Base-by-base conservation (phyloP, 352 stramenopile species). In the Phytophthora hybrid region DNA sequence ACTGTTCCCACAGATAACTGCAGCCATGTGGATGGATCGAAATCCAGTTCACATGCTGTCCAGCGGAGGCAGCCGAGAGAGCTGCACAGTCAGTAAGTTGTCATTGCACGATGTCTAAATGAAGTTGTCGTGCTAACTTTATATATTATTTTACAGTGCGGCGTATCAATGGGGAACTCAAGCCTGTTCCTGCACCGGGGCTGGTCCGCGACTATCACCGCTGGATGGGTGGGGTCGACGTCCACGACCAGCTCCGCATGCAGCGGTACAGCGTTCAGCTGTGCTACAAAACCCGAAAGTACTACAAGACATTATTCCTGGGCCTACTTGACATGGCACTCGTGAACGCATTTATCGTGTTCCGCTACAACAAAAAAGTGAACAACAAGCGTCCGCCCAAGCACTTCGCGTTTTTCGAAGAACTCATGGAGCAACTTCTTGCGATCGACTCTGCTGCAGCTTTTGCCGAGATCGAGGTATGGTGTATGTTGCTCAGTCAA, bases 11-110 rank as follows among this genome's bases (percentile, higher is more conserved):
- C 21, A 63, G 54, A 41, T 63, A 10, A 70, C 57, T 0, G 49
- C 49, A 0, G 46, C 19, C 2, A 66, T 72, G 56, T 66, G 47
- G 57, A 67, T 72, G 65, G 65, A 72, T 41, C 65, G 34, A 1
- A 66, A 62, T 10, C 32, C 57, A 1, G 65, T 72, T 5, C 65
- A 66, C 26, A 51, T 66, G 18, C 29, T 67, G 5, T 57, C 56
- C 0, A 62, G 19, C 14, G 56, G 56, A 39, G 57, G 57, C 2
- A 66, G 56, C n/a, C 19, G 47, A 11, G 3, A 31, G 18, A 13
- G 18, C 4, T 34, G 8, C n/a, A 72, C 65, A 14, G 57, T 72
- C 29, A 56, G 65, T 72, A 72, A 46, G 62, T 61, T 18, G 10
- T 31, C 29, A 5, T 4, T 31, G 29, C 29, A 31, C 29, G 29